These are phyloP conservation scores for Iberis amara DNA, from an alignment of 441 rosid genomes.

Conservation along the genomic window DNA sequence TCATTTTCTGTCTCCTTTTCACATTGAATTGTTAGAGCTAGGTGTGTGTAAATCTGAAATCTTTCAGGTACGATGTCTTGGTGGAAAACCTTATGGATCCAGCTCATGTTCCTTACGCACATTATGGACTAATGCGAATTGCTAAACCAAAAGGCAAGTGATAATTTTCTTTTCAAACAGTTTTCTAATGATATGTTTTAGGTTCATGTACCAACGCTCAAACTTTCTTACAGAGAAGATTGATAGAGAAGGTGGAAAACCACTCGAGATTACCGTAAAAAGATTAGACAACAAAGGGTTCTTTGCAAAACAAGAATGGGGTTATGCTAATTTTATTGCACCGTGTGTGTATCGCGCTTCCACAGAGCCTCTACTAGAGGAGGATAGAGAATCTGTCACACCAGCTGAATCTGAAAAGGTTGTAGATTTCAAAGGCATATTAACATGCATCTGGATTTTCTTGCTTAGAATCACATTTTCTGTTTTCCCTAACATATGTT, in stretches of 20 bases:
- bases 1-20: neutral
- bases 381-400: conserved; percentile 36
- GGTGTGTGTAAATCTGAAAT: conserved; percentile 13
- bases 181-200: neutral
- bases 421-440: neutral
- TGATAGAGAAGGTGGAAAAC: conserved; percentile 91
- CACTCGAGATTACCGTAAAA: conserved; percentile 47
- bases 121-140: conserved; percentile 60
- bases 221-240: conserved; percentile 42
- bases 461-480: neutral
- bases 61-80: conserved; percentile 75
- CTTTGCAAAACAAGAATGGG: conserved; percentile 53
- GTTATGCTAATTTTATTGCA: conserved; percentile 49
- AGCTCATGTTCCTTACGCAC: conserved; percentile 93
- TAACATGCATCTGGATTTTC: neutral
- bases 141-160: conserved; percentile 38
- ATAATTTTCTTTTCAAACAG: neutral
- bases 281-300: conserved; percentile 49
- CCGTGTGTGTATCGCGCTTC: conserved; percentile 63
- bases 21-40: too few relatives aligned
- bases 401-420: conserved; percentile 32
- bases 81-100: conserved; percentile 93
- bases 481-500: neutral
- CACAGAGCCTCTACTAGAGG: conserved; percentile 32
- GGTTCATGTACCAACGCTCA: conserved; percentile 9